Conservation (phyloP, 257 asterid species). For the Solanum paucissectum region DNA sequence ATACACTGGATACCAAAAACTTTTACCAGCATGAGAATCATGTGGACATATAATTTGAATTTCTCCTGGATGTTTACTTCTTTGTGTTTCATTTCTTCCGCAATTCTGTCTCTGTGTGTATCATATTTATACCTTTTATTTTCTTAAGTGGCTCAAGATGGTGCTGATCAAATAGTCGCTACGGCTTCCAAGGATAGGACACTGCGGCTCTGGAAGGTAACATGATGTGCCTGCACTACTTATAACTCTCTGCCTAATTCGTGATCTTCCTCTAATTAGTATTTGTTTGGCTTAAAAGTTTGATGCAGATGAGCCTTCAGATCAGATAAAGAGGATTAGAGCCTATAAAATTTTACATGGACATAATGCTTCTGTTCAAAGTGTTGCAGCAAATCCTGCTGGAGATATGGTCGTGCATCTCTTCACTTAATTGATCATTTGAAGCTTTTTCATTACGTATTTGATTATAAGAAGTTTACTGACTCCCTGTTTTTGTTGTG, state of each 20-base stretch:
- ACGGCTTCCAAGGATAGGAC: constrained; percentile 93
- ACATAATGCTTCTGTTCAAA: constrained; percentile 78
- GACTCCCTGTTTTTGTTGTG: neutral
- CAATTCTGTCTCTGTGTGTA: neutral
- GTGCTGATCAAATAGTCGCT: constrained; percentile 49
- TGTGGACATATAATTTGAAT: neutral
- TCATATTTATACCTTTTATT: neutral
- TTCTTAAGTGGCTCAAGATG: constrained; percentile 23
- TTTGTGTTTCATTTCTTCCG: neutral
- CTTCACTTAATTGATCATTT: neutral
- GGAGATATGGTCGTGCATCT: constrained; percentile 54
- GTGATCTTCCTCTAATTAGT: constrained; percentile 11
- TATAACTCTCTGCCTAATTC: neutral
- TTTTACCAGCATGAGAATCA: neutral
- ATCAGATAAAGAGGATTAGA: constrained; percentile 43
- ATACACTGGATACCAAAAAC: neutral
- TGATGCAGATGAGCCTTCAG: constrained; percentile 36
- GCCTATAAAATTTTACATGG: constrained; percentile 62
- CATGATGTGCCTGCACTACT: constrained; percentile 7
- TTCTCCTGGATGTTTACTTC: neutral
- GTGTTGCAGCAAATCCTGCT: constrained; percentile 56
- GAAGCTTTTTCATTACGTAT: neutral
- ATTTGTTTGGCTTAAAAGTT: constrained; percentile 34
- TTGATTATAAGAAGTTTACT: neutral
- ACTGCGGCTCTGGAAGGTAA: constrained; percentile 84